Conservation (phyloP, 768 basidiomycete genomes). For the Mycena sanguinolenta region DNA sequence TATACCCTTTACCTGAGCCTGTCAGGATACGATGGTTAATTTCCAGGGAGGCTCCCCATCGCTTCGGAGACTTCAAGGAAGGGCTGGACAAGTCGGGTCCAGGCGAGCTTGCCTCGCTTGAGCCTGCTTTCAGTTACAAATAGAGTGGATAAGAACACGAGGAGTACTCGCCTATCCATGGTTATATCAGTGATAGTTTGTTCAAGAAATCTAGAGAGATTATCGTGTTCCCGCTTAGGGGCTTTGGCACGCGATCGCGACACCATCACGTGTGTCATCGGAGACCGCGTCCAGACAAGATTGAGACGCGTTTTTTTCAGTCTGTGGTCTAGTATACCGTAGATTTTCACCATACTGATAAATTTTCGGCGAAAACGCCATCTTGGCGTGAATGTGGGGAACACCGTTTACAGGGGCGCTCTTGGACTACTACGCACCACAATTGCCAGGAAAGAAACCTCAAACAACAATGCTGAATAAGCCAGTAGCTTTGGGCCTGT, state of each 20-base stretch:
- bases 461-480: too few relatives aligned
- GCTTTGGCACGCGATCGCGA: background rate
- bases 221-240: conserved; percentile 16
- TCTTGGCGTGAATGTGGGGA: too few relatives aligned
- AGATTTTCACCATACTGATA: background rate
- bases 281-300: background rate
- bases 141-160: conserved; percentile 17
- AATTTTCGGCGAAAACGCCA: too few relatives aligned
- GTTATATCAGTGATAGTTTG: conserved; percentile 17
- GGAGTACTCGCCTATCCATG: conserved; percentile 10
- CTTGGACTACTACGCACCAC: too few relatives aligned
- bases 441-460: too few relatives aligned
- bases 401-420: too few relatives aligned
- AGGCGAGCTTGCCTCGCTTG: conserved; percentile 17
- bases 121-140: background rate
- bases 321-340: background rate
- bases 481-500: too few relatives aligned
- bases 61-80: background rate
- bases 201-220: conserved; percentile 9
- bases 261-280: conserved; percentile 7
- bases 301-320: background rate
- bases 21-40: background rate
- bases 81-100: background rate
- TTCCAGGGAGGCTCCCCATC: background rate
- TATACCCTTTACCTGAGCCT: background rate